Evolutionary conservation across 345 rosid species (phyloP), one percentile per base, ranked within the genome.

Genomic region (Psidium guajava): DNA sequence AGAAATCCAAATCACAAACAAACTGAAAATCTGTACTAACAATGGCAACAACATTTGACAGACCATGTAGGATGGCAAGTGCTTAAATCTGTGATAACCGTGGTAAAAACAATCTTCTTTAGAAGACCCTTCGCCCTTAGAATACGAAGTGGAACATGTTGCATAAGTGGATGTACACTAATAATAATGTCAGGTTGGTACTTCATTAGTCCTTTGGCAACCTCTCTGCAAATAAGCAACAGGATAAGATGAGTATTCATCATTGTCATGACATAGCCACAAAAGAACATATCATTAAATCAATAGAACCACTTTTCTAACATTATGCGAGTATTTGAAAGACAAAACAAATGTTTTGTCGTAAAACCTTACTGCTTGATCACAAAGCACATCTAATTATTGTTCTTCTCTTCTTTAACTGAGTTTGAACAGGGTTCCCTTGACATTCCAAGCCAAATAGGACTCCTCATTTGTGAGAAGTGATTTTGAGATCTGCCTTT

Each of bases 11-110:
- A 51, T 90, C 64, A 86, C 85, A 82, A 85, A 73, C 57, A 85
- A 44, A 47, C 18, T 42, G 61, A 57, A 56, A 86, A 85, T n/a
- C 82, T 40, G 58, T 40, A 54, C 81, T 44, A 25, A 36, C 27
- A 53, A 73, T 42, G 12, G 27, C 40, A 40, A 36, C 74, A 2
- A 73, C 2, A 8, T 84, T 49, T 53, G 32, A n/a, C 56, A 52
- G 74, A 97, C 99, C 99, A 96, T 83, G 99, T 98, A 20, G 99
- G 99, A 91, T 98, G 99, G 86, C 99, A 98, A 84, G 99, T 96
- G 91, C 98, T 93, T 87, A 98, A 91, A 89, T 98, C 99, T 42
- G 99, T 98, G 85, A 98, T 86, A 82, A 96, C 99, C 1, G 99
- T 98, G 28, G 99, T 95, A 88, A 98, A 98, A 80, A 94, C 98